Base-by-base conservation (phyloP, 768 basidiomycete species). In the Cubamyces sp. region DNA sequence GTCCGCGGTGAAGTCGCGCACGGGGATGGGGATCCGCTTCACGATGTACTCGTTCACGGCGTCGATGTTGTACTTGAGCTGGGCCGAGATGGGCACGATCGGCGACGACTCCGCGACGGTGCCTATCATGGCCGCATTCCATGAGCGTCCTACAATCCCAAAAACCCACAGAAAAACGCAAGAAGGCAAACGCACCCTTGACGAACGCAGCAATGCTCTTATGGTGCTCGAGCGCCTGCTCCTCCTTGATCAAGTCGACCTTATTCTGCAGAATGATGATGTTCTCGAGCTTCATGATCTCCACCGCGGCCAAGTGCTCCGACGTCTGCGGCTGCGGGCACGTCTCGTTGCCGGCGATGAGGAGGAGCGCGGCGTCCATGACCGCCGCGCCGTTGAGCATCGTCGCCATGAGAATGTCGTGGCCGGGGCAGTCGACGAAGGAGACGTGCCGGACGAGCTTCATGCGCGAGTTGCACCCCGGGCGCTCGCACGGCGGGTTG, bases 331-430 rank as follows among this genome's bases (percentile, higher is more conserved):
- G 97, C 73, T 99, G 97, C 1, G 96, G 97, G 75, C 97, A 98
- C 3, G 94, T 93, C 82, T 99, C 97, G 78, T 99, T 99, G 28
- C 92, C 97, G 21, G 97, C 97, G 61, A 99, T 87, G 56, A 99
- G 88, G 1, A 99, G 83, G 0, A 98, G 80, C 5, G 97, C 97
- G 56, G 96, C 97, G 77, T 98, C 96, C 97, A 98, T 99, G 81
- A 98, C 96, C 11, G 97, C 97, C 43, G 97, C 97, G 76, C 96
- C 97, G 83, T 98, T 98, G 69, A 99, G 82, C 97, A 99, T 99
- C 66, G 96, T 99, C 53, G 97, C 97, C 97, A 99, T 99, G 76
- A 99, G 88, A 87, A 99, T 98, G 76, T 98, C 95, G 85, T 96
- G 96, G 64, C 96, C 93, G 1, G 92, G 94, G 69, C 91, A 94